Base-by-base conservation (phyloP, 805 yeast genomes). In the Cyberlindnera sargentensis region DNA sequence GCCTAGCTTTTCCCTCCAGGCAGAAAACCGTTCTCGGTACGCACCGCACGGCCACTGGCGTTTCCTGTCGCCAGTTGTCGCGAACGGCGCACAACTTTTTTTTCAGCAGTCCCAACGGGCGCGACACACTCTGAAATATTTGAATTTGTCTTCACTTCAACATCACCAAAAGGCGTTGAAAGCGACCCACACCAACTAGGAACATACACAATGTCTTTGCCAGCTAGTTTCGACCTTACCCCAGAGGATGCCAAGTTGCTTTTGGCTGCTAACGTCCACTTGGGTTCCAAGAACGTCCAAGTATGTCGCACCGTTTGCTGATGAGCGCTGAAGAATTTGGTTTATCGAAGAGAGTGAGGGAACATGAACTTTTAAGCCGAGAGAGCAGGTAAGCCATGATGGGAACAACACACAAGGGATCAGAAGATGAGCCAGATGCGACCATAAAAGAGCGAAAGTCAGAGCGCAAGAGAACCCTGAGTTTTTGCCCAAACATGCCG, bases 201-300 rank as follows among this genome's bases (percentile, higher is more conserved):
- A 46, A 46, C 45, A 45, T 40, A 48, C 50, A 67, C 61, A 49
- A 83, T 83, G 89, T 82, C 89, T 67, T 76, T 81, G 73, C 90
- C 91, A 72, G 87, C 85, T 75, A 77, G 87, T 67, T 82, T 84
- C 75, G 87, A 82, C 73, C 83, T 86, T 75, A 88, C 96, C 73
- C 88, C 89, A 74, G 96, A 88, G 78, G 97, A 90, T 77, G 95
- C 95, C 78, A 93, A 93, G 82, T 86, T 91, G 72, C 82, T 93
- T 76, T 84, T 93, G 78, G 98, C 99, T 73, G 99, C 99, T 73
- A 91, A 91, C 88, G 87, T 83, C 67, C 99, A 93, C 82, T 84
- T 93, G 73, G 99, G 99, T 75, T 83, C 98, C 72, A 93, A 93
- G 88, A 93, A 93, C 88, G 95, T 91, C 73, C 97, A 90, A 80